Evolutionary conservation across 257 asterid species (phyloP).

Genomic region (Nicotiana tabacum): DNA sequence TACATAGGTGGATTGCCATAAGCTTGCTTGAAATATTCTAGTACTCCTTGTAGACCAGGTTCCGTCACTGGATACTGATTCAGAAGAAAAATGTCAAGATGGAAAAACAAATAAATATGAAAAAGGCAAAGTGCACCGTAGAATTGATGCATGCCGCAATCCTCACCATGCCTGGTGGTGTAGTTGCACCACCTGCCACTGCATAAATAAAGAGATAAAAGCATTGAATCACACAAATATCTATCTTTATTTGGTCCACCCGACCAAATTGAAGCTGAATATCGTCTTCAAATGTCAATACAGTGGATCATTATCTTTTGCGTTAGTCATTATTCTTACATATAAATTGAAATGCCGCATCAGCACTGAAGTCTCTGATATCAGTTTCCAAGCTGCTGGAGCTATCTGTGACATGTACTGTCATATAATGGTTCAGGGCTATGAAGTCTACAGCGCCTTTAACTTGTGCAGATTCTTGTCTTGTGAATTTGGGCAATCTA

Average conservation of each 20-base stretch:
- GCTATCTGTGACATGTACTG: constrained; percentile 27
- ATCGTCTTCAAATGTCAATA: neutral
- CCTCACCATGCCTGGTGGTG: constrained; percentile 1
- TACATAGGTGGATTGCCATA: constrained; percentile 55
- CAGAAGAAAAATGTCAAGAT: too few relatives aligned
- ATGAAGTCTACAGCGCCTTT: constrained; percentile 60
- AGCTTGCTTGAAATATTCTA: constrained; percentile 25
- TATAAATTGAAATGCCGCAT: constrained; percentile 6
- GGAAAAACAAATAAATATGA: constrained; percentile 19
- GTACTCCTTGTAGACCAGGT: neutral
- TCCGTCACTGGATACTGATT: neutral
- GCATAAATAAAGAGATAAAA: neutral
- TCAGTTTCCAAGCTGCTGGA: constrained; percentile 16
- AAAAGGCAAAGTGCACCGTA: neutral
- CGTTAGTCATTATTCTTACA: neutral
- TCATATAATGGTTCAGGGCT: constrained; percentile 45
- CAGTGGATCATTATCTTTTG: neutral
- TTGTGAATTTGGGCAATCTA: constrained; percentile 47
- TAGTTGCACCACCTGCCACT: neutral
- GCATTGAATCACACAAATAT: neutral
- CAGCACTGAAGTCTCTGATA: constrained; percentile 27
- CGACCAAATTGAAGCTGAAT: neutral
- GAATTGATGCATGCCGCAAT: neutral
- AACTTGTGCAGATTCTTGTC: constrained; percentile 33
- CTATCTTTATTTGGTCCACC: neutral